Evolutionary conservation across 495 filamentous ascomycete genomes (phyloP).

Genomic region (Oleoguttula mirabilis): DNA sequence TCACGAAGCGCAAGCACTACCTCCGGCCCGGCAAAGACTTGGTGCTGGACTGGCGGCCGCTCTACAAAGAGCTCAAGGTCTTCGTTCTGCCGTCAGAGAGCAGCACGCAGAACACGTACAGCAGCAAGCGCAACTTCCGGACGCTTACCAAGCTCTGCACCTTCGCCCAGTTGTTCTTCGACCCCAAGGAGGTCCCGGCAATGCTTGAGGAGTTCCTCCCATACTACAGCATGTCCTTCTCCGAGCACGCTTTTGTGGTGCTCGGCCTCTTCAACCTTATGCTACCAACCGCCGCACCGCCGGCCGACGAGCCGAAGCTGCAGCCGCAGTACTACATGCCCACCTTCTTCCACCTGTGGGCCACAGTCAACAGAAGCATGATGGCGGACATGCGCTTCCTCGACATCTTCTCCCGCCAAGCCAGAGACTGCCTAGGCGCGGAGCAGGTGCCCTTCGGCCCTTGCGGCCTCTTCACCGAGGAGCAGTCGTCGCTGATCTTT

Average conservation of each 20-base stretch:
- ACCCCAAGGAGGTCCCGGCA: slow-evolving; percentile 68
- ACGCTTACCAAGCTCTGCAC: slow-evolving; percentile 77
- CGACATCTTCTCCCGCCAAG: slow-evolving; percentile 76
- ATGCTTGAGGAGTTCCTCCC: slow-evolving; percentile 93
- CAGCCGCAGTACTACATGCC: slow-evolving; percentile 78
- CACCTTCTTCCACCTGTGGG: slow-evolving; percentile 93
- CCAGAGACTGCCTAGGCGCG: slow-evolving; percentile 66
- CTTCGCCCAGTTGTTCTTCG: slow-evolving; percentile 83
- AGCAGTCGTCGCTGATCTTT: slow-evolving; percentile 87
- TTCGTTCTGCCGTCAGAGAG: slow-evolving; percentile 78
- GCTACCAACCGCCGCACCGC: slow-evolving; percentile 71
- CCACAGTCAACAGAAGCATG: slow-evolving; percentile 79
- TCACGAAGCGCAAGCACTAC: slow-evolving; percentile 96
- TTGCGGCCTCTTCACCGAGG: slow-evolving; percentile 80
- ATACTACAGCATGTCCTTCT: slow-evolving; percentile 88
- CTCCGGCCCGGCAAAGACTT: slow-evolving; percentile 79
- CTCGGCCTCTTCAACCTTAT: slow-evolving; percentile 73
- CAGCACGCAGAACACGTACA: slow-evolving; percentile 49
- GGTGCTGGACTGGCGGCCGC: slow-evolving; percentile 78
- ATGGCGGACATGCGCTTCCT: slow-evolving; percentile 75
- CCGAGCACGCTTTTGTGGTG: slow-evolving; percentile 80
- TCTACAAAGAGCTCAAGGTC: slow-evolving; percentile 82
- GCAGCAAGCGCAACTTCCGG: slow-evolving; percentile 54
- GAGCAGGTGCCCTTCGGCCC: slow-evolving; percentile 69
- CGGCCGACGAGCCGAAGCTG: slow-evolving; percentile 54